These are phyloP conservation scores for Candida montana DNA, from an alignment of 805 yeast genomes.

Conservation along the genomic window DNA sequence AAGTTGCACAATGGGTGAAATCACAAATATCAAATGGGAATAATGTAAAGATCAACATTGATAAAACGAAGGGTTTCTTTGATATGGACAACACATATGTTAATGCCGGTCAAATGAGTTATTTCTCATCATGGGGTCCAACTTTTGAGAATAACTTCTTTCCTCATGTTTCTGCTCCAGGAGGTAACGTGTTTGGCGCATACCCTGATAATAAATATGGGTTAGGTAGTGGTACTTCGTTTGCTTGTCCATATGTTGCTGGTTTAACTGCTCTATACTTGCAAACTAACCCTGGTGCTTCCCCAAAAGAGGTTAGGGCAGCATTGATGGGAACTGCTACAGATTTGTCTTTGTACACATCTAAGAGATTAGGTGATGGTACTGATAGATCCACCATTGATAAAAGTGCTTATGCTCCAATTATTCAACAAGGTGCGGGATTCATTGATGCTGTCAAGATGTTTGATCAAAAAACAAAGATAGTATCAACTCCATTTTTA, in stretches of 20 bases:
- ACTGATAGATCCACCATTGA: constrained; percentile 8
- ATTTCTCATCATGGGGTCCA: constrained; percentile 17
- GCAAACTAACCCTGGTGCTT: constrained; percentile 1
- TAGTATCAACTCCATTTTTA: constrained; percentile 9
- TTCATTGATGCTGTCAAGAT: constrained; percentile 12
- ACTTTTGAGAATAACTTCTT: constrained; percentile 14
- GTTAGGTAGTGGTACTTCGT: constrained; percentile 13
- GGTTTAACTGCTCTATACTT: constrained; percentile 14
- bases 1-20: constrained; percentile 11
- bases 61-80: not conserved
- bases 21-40: constrained; percentile 5
- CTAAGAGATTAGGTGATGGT: not conserved
- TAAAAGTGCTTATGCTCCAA: constrained; percentile 7
- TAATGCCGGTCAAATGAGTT: constrained; percentile 13
- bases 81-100: constrained; percentile 1
- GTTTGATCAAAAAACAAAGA: constrained; percentile 4
- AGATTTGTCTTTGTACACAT: constrained; percentile 3
- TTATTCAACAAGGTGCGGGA: constrained; percentile 16
- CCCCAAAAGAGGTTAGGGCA: constrained; percentile 6
- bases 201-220: constrained; percentile 5
- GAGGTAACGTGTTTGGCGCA: constrained; percentile 16
- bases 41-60: constrained; percentile 4
- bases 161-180: constrained; percentile 16
- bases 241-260: constrained; percentile 14
- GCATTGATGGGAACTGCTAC: constrained; percentile 8